Percentiles rank a stretch among this genome's conserved stretches.
Evolutionary conservation across 345 rosid genomes (phyloP).

Genomic region (Geranium rotundifolium): DNA sequence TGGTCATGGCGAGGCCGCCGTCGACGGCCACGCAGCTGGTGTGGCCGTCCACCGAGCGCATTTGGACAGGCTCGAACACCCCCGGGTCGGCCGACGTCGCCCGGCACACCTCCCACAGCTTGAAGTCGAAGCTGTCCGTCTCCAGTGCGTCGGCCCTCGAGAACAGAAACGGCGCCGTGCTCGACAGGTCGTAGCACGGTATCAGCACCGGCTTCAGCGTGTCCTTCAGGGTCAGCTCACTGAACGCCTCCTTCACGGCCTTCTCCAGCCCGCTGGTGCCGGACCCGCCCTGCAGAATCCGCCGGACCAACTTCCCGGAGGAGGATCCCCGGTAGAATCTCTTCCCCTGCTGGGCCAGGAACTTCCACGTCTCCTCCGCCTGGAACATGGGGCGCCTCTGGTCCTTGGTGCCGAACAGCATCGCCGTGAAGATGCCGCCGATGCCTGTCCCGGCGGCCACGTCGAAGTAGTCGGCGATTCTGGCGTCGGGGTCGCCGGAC

Average conservation of each 20-base stretch:
- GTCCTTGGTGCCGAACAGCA: slow-evolving; percentile 78
- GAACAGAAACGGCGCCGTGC: slow-evolving; percentile 83
- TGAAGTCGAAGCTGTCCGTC: slow-evolving; percentile 74
- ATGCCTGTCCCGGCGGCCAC: slow-evolving; percentile 86
- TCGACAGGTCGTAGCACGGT: slow-evolving; percentile 83
- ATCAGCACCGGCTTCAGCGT: slow-evolving; percentile 82
- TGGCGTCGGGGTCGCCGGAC: slow-evolving; percentile 81
- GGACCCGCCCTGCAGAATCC: slow-evolving; percentile 35
- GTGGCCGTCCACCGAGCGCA: slow-evolving; percentile 65
- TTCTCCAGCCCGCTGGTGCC: slow-evolving; percentile 40
- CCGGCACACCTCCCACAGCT: slow-evolving; percentile 81
- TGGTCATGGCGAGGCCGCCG: slow-evolving; percentile 76
- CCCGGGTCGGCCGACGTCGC: slow-evolving; percentile 95
- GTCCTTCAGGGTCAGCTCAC: slow-evolving; percentile 64
- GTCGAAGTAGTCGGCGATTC: slow-evolving; percentile 84
- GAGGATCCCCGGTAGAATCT: slow-evolving; percentile 34
- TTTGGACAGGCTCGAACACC: slow-evolving; percentile 48
- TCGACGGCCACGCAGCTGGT: slow-evolving; percentile 78
- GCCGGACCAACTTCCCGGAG: slow-evolving; percentile 26
- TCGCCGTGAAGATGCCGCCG: slow-evolving; percentile 85
- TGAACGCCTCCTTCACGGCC: slow-evolving; percentile 55
- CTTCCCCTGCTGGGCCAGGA: slow-evolving; percentile 59
- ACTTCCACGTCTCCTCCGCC: slow-evolving; percentile 92
- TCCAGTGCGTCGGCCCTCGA: slow-evolving; percentile 96
- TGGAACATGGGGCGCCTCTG: slow-evolving; percentile 51